A percentile compares a stretch with the other conserved stretches of the same genome.
Conservation (phyloP, 2,329 filamentous ascomycete species). For the Elsinoe necatrix region DNA sequence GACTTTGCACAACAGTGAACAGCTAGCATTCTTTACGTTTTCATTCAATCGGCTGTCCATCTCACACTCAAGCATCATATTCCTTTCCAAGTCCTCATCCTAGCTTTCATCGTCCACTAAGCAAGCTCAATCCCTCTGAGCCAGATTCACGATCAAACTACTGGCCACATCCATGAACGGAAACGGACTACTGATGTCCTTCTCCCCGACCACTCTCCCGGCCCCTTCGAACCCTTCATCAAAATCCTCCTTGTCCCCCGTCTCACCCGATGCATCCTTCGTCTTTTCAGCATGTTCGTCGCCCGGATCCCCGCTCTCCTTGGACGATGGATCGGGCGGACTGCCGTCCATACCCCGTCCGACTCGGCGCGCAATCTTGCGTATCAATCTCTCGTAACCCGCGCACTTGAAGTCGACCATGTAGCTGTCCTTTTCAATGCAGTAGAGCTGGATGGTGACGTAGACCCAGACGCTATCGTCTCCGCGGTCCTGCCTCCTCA, state of each 20-base stretch:
- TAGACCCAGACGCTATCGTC: conserved; percentile 80
- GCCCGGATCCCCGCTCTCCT: conserved; percentile 12
- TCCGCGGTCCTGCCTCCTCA: conserved; percentile 17
- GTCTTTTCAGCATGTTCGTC: conserved; percentile 29
- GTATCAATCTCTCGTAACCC: conserved; percentile 81
- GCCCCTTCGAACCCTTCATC: conserved; percentile 36
- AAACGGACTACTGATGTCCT: conserved; percentile 90
- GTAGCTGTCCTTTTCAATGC: conserved; percentile 85
- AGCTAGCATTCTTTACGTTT: background rate
- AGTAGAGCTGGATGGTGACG: conserved; percentile 91
- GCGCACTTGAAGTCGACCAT: conserved; percentile 98
- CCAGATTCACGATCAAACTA: conserved; percentile 84
- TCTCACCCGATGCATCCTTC: background rate
- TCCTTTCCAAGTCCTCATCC: background rate
- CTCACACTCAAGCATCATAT: background rate
- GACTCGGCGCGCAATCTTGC: conserved; percentile 32
- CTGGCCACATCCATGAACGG: conserved; percentile 93
- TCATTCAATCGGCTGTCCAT: background rate
- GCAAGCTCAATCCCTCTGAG: conserved; percentile 56
- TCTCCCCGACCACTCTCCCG: conserved; percentile 61
- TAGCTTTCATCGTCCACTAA: background rate
- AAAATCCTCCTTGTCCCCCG: conserved; percentile 27
- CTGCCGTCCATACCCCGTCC: conserved; percentile 19
- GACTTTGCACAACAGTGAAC: too few species aligned
- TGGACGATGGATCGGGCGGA: conserved; percentile 16